Evolutionary conservation across 2,329 filamentous ascomycete species (phyloP).

Genomic region (Ascochyta fabae): DNA sequence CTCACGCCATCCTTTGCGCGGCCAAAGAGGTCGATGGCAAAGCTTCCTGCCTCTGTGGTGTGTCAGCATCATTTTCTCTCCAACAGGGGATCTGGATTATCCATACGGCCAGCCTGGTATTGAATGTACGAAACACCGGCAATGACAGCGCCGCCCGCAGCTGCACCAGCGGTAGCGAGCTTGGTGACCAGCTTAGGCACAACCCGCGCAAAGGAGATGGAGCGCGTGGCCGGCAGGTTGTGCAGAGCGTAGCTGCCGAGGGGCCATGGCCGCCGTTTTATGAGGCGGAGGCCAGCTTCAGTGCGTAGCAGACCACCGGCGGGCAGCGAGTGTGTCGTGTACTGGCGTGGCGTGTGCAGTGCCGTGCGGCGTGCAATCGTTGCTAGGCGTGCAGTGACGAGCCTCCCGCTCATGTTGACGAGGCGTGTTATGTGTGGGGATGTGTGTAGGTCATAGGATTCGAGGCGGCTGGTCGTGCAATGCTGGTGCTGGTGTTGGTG

Average conservation of each 20-base stretch:
- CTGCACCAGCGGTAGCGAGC: slow-evolving; percentile 83
- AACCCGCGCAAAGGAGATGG: slow-evolving; percentile 69
- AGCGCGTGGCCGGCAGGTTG: slow-evolving; percentile 71
- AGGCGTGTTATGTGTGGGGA: slow-evolving; percentile 14
- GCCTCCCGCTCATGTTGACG: slow-evolving; percentile 70
- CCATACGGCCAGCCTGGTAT: slow-evolving; percentile 88
- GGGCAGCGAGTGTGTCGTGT: slow-evolving; percentile 41
- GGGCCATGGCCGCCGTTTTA: slow-evolving; percentile 72
- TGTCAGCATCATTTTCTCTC: slow-evolving; percentile 47
- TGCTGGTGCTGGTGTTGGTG: not conserved
- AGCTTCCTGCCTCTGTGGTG: slow-evolving; percentile 72
- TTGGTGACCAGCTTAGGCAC: slow-evolving; percentile 91
- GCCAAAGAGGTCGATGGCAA: slow-evolving; percentile 76
- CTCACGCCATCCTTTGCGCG: slow-evolving; percentile 74
- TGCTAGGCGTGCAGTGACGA: slow-evolving; percentile 75
- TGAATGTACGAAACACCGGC: slow-evolving; percentile 91
- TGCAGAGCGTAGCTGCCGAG: slow-evolving; percentile 80
- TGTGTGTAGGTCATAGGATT: slow-evolving; percentile 27
- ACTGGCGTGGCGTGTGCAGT: slow-evolving; percentile 64
- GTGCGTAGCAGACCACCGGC: slow-evolving; percentile 49
- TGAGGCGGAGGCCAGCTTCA: slow-evolving; percentile 42
- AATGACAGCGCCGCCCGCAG: slow-evolving; percentile 88
- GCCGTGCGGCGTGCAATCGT: slow-evolving; percentile 69
- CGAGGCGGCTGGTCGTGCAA: slow-evolving; percentile 1
- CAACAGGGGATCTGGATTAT: not conserved